Conservation (phyloP, 2,329 filamentous ascomycete genomes). For the Myriosclerotinia scirpicola region DNA sequence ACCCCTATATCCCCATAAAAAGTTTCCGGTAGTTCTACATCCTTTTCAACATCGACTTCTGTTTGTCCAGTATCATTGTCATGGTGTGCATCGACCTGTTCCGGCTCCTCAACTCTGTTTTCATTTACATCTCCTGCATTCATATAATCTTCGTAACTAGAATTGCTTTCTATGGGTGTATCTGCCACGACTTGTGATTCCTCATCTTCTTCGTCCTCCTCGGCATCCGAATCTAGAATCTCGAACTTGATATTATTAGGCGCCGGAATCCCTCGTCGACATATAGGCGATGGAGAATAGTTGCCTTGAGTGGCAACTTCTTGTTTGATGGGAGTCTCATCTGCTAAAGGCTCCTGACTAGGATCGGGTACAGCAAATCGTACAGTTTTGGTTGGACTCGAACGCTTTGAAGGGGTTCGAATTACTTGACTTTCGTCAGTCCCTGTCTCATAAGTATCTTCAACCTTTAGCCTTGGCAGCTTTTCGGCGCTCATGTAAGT, state of each 20-base stretch:
- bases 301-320: neutral
- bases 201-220: slow-evolving; percentile 27
- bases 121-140: neutral
- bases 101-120: neutral
- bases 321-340: slow-evolving; percentile 19
- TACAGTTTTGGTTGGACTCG: slow-evolving; percentile 37
- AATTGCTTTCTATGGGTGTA: neutral
- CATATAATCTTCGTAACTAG: neutral
- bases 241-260: slow-evolving; percentile 28
- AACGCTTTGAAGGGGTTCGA: slow-evolving; percentile 31
- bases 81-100: neutral
- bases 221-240: slow-evolving; percentile 38
- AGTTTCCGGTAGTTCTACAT: slow-evolving; percentile 31
- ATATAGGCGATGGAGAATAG: slow-evolving; percentile 1
- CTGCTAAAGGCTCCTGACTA: slow-evolving; percentile 20
- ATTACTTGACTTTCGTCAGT: slow-evolving; percentile 30
- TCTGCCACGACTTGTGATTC: slow-evolving; percentile 12
- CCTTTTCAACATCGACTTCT: neutral
- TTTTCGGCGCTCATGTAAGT: slow-evolving; percentile 25
- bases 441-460: slow-evolving; percentile 35
- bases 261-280: neutral
- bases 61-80: neutral
- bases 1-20: slow-evolving; percentile 37
- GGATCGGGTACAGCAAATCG: slow-evolving; percentile 32
- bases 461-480: slow-evolving; percentile 32